Evolutionary conservation across 2,329 filamentous ascomycete genomes (phyloP).

Genomic region (Diaporthe australafricana): DNA sequence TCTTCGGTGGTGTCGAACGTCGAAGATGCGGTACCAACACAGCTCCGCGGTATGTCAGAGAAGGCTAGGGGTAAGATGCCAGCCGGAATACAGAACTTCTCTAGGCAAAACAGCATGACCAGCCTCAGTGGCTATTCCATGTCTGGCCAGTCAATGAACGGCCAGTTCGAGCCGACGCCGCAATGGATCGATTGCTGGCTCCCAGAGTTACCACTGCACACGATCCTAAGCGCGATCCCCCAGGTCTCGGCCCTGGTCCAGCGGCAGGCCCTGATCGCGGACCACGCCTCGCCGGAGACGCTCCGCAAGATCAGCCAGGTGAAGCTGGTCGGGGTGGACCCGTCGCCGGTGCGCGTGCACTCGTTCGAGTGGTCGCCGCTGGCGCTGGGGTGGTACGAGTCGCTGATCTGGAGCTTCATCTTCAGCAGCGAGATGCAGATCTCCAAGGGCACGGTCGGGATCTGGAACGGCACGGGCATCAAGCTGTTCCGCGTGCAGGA

Average conservation of each 20-base stretch:
- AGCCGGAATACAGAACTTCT: conserved; percentile 83
- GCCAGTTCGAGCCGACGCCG: conserved; percentile 81
- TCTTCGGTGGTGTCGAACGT: conserved; percentile 75
- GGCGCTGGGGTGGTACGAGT: conserved; percentile 95
- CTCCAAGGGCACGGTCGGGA: conserved; percentile 85
- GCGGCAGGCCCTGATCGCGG: conserved; percentile 57
- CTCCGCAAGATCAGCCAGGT: conserved; percentile 69
- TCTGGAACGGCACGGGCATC: conserved; percentile 93
- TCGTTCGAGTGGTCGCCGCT: conserved; percentile 95
- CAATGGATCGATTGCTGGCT: conserved; percentile 95
- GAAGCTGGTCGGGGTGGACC: conserved; percentile 78
- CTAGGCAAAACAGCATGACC: conserved; percentile 88
- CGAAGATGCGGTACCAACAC: conserved; percentile 84
- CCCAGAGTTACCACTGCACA: conserved; percentile 90
- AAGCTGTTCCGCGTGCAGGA: conserved; percentile 92
- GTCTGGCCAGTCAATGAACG: conserved; percentile 65
- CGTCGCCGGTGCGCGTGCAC: conserved; percentile 80
- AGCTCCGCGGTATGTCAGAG: conserved; percentile 93
- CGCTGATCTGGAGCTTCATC: conserved; percentile 91
- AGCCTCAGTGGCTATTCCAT: conserved; percentile 78
- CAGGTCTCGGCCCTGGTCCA: conserved; percentile 71
- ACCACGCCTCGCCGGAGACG: conserved; percentile 56
- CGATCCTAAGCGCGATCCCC: conserved; percentile 81
- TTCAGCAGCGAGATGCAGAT: conserved; percentile 92
- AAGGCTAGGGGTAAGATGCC: conserved; percentile 98